Evolutionary conservation across 2,329 filamentous ascomycete species (phyloP).

Genomic region (Scytalidium lignicola): DNA sequence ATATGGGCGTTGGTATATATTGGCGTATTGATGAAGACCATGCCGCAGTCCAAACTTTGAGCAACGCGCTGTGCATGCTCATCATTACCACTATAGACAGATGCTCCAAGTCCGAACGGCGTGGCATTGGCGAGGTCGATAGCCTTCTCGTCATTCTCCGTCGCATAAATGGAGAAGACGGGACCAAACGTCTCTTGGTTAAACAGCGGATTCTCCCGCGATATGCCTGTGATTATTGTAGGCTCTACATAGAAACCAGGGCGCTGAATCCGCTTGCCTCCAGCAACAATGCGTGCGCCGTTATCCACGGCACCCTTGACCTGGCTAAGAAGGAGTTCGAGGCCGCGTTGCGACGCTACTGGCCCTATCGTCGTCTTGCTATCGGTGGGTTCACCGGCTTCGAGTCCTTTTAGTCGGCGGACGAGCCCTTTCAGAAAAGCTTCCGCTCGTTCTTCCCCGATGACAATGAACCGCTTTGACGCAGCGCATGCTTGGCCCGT

Average conservation of each 20-base stretch:
- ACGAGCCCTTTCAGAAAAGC: slow-evolving; percentile 2
- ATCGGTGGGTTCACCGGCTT: not conserved
- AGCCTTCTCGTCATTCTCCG: slow-evolving; percentile 50
- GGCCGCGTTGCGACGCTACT: not conserved
- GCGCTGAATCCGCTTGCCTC: not conserved
- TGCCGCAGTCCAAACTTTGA: not conserved
- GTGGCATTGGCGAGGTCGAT: slow-evolving; percentile 43
- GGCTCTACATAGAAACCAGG: not conserved
- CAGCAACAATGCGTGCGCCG: not conserved
- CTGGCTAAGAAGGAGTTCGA: not conserved
- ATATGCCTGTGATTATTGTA: not conserved
- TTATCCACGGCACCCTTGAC: not conserved
- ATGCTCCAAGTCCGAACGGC: not conserved
- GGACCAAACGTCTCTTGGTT: slow-evolving; percentile 44
- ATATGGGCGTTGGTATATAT: not conserved
- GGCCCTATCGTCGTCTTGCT: not conserved
- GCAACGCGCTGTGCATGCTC: not conserved
- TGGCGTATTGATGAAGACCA: not conserved
- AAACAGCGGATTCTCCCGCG: not conserved
- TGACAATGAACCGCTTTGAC: slow-evolving; percentile 31
- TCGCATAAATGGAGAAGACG: slow-evolving; percentile 51
- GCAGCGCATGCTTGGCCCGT: not conserved
- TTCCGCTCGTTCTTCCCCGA: slow-evolving; percentile 7
- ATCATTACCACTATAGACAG: not conserved
- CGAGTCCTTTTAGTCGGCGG: not conserved